phyloP scores from a whole-genome alignment of 1,284 basidiomycete genomes.

The Neonothopanus nambi region DNA sequence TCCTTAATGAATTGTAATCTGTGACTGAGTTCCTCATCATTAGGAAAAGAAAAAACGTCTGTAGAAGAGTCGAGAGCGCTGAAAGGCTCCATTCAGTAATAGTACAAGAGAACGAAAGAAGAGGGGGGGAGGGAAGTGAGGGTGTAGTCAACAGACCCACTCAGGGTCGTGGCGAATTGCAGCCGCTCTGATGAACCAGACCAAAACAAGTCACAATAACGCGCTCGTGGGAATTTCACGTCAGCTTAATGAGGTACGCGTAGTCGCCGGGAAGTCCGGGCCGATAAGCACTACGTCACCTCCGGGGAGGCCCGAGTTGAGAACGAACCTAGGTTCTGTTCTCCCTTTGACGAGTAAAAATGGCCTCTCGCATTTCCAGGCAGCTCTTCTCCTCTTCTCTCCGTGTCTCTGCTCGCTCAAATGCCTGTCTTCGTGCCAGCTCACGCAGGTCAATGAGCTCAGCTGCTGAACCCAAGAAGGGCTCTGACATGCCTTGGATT shows the following conservation, averaged over 20 bases:
- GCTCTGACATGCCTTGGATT: slow-evolving; percentile 23
- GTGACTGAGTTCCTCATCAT: slow-evolving; percentile 32
- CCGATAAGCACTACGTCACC: too few relatives aligned
- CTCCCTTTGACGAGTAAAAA: slow-evolving; percentile 4
- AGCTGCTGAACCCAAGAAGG: slow-evolving; percentile 10
- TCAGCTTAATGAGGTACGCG: too few relatives aligned
- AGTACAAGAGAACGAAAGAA: slow-evolving; percentile 12
- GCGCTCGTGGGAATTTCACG: too few relatives aligned
- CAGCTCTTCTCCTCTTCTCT: slow-evolving; percentile 17
- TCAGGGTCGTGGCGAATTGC: too few relatives aligned
- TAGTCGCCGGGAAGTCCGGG: too few relatives aligned
- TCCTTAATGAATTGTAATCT: slow-evolving; percentile 75
- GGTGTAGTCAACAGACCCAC: background rate
- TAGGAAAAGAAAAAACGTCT: slow-evolving; percentile 48
- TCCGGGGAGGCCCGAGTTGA: too few relatives aligned
- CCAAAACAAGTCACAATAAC: too few relatives aligned
- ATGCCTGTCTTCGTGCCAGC: slow-evolving; percentile 2
- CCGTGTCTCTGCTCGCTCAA: slow-evolving; percentile 18
- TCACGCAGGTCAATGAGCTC: slow-evolving; percentile 17
- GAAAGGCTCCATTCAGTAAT: slow-evolving; percentile 16
- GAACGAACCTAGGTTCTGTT: background rate
- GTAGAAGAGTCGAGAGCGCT: slow-evolving; percentile 25
- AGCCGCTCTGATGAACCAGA: too few relatives aligned
- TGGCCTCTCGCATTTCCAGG: slow-evolving; percentile 23
- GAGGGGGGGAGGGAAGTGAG: slow-evolving; percentile 3